Percentiles rank a stretch among this genome's conserved stretches.
These are phyloP conservation scores for Talaromyces borbonicus DNA, from an alignment of 495 filamentous ascomycete genomes.

Conservation along the genomic window DNA sequence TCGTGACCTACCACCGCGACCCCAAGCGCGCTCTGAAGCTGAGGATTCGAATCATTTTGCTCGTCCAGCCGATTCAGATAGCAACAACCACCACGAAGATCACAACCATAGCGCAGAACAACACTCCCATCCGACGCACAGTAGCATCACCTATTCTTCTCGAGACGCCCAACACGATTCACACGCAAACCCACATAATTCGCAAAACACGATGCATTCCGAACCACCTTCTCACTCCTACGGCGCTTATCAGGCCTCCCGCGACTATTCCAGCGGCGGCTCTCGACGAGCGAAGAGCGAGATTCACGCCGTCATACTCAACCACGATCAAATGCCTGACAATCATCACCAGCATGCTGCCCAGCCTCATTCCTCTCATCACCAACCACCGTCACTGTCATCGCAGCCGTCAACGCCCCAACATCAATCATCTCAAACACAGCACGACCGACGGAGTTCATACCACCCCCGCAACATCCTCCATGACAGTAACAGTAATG, in stretches of 20 bases:
- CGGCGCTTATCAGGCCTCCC: not conserved
- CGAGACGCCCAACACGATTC: slow-evolving; percentile 16
- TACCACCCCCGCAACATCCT: slow-evolving; percentile 4
- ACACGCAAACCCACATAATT: slow-evolving; percentile 18
- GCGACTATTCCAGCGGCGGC: slow-evolving; percentile 13
- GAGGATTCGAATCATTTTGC: not conserved
- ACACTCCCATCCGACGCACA: slow-evolving; percentile 8
- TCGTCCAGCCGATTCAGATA: slow-evolving; percentile 5
- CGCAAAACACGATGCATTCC: slow-evolving; percentile 9
- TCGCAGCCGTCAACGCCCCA: slow-evolving; percentile 12
- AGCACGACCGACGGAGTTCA: not conserved
- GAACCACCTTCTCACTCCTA: slow-evolving; percentile 4
- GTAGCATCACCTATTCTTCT: not conserved
- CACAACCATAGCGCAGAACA: slow-evolving; percentile 12
- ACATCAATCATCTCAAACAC: slow-evolving; percentile 5
- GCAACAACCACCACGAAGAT: slow-evolving; percentile 10
- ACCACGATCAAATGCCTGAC: slow-evolving; percentile 13
- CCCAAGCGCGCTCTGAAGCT: not conserved
- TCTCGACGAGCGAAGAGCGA: slow-evolving; percentile 34
- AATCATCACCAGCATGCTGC: slow-evolving; percentile 8
- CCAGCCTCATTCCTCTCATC: not conserved
- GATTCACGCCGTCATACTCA: slow-evolving; percentile 17
- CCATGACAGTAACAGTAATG: slow-evolving; percentile 1
- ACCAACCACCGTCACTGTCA: slow-evolving; percentile 10
- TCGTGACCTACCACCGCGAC: slow-evolving; percentile 15